Evolutionary conservation across 495 filamentous ascomycete species (phyloP), one percentile per base, ranked within the genome.

Genomic region (Penicillium longicatenatum): DNA sequence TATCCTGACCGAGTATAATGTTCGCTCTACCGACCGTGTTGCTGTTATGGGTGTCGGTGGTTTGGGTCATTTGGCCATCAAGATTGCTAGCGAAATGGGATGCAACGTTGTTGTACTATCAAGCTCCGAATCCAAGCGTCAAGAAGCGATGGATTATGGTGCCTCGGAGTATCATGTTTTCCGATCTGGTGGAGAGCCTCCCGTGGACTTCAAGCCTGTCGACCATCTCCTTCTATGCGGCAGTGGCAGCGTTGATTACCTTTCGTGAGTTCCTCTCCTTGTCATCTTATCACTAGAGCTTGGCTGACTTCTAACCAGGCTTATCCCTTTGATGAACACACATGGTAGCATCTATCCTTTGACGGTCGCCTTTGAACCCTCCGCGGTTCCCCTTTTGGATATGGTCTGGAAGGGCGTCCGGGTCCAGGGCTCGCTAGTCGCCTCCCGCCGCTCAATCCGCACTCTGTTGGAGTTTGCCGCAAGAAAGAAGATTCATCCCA

Each of bases 61-160:
- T 11, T 73, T 87, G 1, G 84, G 84, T 9, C 84, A 87, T 65
- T 57, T 86, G 45, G 84, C 84, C 6, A 82, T 87, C 55, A 79
- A 85, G 69, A 79, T 84, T 42, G 83, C 82, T 10, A 61, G 70
- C 22, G 82, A 82, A 58, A 81, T 84, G 78, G 83, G 83, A 12
- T 84, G 75, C 65, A 76, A 80, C n/a, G 82, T 84, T 2, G 76
- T 85, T 17, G 83, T 81, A 3, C 67, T 85, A n/a, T 82, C 78
- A 2, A 70, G 75, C 26, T 75, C 72, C 5, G 76, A 83, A 43
- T 58, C 64, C 31, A 87, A 87, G 73, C 71, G 75, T 17, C 70
- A 75, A 26, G 81, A 86, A 60, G 84, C 84, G 0, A 63, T 77
- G 46, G 56, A 59, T 47, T 74, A 84, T 22, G 83, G 84, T 12